A percentile compares a stretch with the other conserved stretches of the same genome.
Evolutionary conservation across 192 early-diverging fungal genomes (phyloP).

Genomic region (Backusella psychrophila): DNA sequence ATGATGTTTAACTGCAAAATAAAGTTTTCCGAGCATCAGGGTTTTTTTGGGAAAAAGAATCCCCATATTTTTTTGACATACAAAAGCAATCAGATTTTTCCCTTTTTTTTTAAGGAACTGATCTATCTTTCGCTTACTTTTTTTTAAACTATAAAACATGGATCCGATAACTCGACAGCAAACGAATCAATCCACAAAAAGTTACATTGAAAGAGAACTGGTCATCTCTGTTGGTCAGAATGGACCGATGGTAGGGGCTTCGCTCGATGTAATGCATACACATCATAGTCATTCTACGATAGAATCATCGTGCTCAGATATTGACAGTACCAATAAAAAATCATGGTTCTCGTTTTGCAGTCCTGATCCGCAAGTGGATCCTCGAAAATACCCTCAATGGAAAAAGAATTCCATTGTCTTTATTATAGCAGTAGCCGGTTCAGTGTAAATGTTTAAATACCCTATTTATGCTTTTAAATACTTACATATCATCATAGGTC

Average conservation of each 20-base stretch:
- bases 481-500: slow-evolving; percentile 7
- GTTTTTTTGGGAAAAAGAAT: neutral
- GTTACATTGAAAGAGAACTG: slow-evolving; percentile 8
- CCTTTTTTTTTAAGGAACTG: neutral
- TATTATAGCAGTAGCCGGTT: slow-evolving; percentile 5
- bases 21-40: neutral
- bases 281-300: neutral
- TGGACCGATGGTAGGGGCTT: neutral
- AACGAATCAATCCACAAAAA: neutral
- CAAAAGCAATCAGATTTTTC: neutral
- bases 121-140: neutral
- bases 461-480: neutral
- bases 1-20: neutral
- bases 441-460: slow-evolving; percentile 3
- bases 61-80: neutral
- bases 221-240: neutral
- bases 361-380: neutral
- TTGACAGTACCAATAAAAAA: neutral
- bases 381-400: neutral
- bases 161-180: neutral
- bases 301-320: neutral
- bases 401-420: slow-evolving; percentile 15
- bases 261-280: neutral
- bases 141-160: neutral
- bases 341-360: neutral